Conservation (phyloP, 192 early-diverging fungal species). For the Pilobolus umbonatus region DNA sequence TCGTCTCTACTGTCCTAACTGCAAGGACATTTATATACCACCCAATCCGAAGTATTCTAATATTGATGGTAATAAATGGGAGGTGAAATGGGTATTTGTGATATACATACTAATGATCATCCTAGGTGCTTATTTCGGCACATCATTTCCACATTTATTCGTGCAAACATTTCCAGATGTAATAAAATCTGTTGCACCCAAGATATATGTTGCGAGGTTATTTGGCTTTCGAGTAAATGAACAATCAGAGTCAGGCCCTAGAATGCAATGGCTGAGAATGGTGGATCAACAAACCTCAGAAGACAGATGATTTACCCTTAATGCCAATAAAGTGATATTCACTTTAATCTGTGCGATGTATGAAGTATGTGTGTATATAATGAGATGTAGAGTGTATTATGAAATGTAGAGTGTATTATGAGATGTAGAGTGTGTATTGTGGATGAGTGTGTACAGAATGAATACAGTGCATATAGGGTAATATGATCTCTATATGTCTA, state of each 20-base stretch:
- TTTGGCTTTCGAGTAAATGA: slow-evolving; percentile 92
- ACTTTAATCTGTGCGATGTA: no score
- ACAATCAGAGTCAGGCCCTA: slow-evolving; percentile 67
- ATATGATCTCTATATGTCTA: no score
- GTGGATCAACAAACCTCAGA: no score
- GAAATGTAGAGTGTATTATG: no score
- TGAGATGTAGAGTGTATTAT: no score
- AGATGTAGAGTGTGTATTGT: no score
- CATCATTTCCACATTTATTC: slow-evolving; percentile 91
- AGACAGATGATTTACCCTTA: no score
- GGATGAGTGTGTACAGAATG: no score
- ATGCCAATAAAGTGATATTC: no score
- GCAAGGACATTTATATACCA: slow-evolving; percentile 74
- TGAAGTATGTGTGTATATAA: no score
- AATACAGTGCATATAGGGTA: no score
- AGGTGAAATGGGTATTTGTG: background rate
- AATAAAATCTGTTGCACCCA: slow-evolving; percentile 48
- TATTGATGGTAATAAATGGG: slow-evolving; percentile 53
- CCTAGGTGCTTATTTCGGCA: slow-evolving; percentile 90
- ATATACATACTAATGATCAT: slow-evolving; percentile 24
- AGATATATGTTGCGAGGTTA: slow-evolving; percentile 76
- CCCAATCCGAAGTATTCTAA: slow-evolving; percentile 60
- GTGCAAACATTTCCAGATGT: slow-evolving; percentile 82
- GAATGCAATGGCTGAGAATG: slow-evolving; percentile 90
- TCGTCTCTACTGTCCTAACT: slow-evolving; percentile 76